These are phyloP conservation scores for Hydnomerulius pinastri DNA, from an alignment of 768 basidiomycete species.

Conservation along the genomic window DNA sequence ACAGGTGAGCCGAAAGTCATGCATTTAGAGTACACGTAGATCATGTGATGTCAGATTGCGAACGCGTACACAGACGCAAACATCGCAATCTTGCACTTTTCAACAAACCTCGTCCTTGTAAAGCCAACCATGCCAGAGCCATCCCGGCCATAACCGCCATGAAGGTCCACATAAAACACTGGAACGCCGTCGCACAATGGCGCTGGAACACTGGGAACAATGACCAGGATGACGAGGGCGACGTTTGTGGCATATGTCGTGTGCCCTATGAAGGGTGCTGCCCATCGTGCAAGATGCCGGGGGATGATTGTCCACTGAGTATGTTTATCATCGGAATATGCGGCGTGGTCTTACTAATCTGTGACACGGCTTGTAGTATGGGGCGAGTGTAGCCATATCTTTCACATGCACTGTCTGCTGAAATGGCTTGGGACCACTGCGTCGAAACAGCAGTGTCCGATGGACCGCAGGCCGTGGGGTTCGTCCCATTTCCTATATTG, in stretches of 20 bases:
- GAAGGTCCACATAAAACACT: slow-evolving; percentile 83
- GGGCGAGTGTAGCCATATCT: slow-evolving; percentile 97
- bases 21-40: too few species aligned
- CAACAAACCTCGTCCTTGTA: background rate
- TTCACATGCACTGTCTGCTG: slow-evolving; percentile 97
- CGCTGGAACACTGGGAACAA: slow-evolving; percentile 65
- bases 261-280: slow-evolving; percentile 94
- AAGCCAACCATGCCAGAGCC: background rate
- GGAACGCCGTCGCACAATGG: slow-evolving; percentile 91
- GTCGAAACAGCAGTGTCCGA: slow-evolving; percentile 97
- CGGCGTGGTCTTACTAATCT: slow-evolving; percentile 5
- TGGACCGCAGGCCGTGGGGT: slow-evolving; percentile 96
- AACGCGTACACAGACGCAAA: slow-evolving; percentile 11
- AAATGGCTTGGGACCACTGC: slow-evolving; percentile 93
- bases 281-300: slow-evolving; percentile 94
- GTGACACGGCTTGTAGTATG: slow-evolving; percentile 63
- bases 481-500: slow-evolving; percentile 32
- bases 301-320: slow-evolving; percentile 95
- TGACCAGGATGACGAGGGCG: slow-evolving; percentile 50
- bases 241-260: slow-evolving; percentile 86
- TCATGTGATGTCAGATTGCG: background rate
- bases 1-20: too few species aligned
- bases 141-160: slow-evolving; percentile 38
- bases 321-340: slow-evolving; percentile 30
- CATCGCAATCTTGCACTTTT: background rate